These are phyloP conservation scores for Aspergillus ellipticus DNA, from an alignment of 495 filamentous ascomycete genomes.

Conservation along the genomic window DNA sequence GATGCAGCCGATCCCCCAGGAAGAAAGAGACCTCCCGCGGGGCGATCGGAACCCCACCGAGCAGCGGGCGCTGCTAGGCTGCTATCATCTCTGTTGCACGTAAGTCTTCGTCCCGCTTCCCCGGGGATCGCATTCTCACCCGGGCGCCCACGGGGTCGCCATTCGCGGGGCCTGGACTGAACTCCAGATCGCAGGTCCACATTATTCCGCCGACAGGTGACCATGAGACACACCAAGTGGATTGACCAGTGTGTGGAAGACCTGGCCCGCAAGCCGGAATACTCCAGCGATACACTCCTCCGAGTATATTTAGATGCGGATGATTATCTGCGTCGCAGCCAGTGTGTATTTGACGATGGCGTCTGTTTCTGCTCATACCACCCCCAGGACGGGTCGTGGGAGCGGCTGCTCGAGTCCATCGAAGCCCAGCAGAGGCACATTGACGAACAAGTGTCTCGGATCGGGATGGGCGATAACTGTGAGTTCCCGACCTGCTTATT, in stretches of 20 bases:
- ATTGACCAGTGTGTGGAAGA: constrained; percentile 1
- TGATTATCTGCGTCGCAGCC: neutral
- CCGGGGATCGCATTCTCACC: neutral
- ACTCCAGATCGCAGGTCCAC: neutral
- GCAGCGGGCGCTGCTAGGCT: constrained; percentile 7
- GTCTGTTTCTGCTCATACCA: neutral
- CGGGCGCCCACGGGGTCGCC: neutral
- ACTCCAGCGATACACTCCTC: neutral
- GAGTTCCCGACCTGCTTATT: neutral
- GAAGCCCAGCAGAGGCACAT: neutral
- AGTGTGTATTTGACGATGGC: neutral
- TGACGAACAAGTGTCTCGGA: neutral
- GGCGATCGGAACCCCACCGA: neutral
- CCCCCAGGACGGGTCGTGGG: neutral
- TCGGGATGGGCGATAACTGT: neutral
- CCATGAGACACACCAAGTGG: constrained; percentile 4
- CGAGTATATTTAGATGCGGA: neutral
- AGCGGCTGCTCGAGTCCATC: neutral
- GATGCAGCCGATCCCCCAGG: neutral
- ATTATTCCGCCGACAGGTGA: constrained; percentile 6
- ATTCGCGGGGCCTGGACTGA: neutral
- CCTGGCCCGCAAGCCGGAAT: neutral
- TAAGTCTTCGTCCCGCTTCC: too few relatives aligned
- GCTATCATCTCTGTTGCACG: constrained; percentile 2
- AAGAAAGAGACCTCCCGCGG: neutral